Evolutionary conservation across 208 protist genomes (phyloP), one percentile per base, ranked within the genome.

Genomic region (Herpetomonas tarakana): DNA sequence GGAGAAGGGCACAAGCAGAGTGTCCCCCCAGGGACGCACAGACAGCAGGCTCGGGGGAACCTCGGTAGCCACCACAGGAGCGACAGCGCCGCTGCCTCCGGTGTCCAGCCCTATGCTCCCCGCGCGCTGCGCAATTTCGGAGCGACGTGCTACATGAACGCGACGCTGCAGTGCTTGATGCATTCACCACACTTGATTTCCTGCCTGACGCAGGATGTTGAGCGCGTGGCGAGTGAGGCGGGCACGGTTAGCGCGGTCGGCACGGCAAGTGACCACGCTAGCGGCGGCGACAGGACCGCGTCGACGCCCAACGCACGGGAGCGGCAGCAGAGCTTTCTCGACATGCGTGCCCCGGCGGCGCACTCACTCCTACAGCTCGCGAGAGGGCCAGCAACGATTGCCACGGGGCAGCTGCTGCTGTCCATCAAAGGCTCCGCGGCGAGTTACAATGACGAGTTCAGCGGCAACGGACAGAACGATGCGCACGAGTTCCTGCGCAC

Each of bases 91-190:
- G n/a, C n/a, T n/a, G n/a, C n/a, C n/a, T n/a, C n/a, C n/a, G n/a
- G n/a, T n/a, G n/a, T n/a, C n/a, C n/a, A n/a, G n/a, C n/a, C n/a
- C n/a, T n/a, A n/a, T n/a, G n/a, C 65, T 2, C 88, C 88, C 1
- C n/a, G 72, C 0, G 76, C 76, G 9, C 51, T 97, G 25, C 71
- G 64, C 24, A 97, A 97, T 66, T 83, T 97, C 44, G 94, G 96
- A 18, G 96, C 96, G 51, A 99, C 97, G 22, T 99, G 97, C 69
- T 99, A 98, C 73, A 86, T 99, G 68, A 99, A 98, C 81, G 87
- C 92, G 2, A 68, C 83, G 0, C 46, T 98, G 58, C 97, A 99
- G 78, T 98, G 94, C 61, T 64, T 98, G 12, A 67, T 91, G 38
- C 70, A 80, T 35, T 80, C 74, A 0, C 84, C 83, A 2, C 41